These are phyloP conservation scores for Clitopilus passeckerianus DNA, from an alignment of 768 basidiomycete genomes.

Conservation along the genomic window DNA sequence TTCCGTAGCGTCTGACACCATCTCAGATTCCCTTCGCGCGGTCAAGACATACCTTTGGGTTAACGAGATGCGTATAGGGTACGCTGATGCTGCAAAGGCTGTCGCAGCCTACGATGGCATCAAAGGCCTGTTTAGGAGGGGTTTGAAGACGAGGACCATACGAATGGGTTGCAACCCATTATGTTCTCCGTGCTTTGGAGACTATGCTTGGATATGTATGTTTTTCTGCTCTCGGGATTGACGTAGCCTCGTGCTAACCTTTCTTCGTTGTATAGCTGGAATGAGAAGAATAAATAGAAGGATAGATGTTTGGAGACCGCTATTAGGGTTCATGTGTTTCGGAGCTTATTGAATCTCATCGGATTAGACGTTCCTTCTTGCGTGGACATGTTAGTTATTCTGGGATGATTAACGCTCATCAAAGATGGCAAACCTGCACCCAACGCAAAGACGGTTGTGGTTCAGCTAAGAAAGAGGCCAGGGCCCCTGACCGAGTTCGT, in stretches of 20 bases:
- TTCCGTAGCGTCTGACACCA: constrained; percentile 78
- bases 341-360: too few relatives aligned
- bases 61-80: constrained; percentile 74
- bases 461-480: too few relatives aligned
- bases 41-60: constrained; percentile 96
- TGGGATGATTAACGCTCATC: too few relatives aligned
- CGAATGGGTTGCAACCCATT: constrained; percentile 88
- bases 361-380: too few relatives aligned
- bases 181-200: constrained; percentile 93
- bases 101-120: constrained; percentile 76
- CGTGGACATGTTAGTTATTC: too few relatives aligned
- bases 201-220: constrained; percentile 84
- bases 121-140: constrained; percentile 81
- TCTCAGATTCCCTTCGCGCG: constrained; percentile 86
- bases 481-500: too few relatives aligned
- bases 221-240: constrained; percentile 10
- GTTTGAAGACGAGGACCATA: constrained; percentile 85
- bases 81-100: constrained; percentile 69
- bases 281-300: constrained; percentile 10
- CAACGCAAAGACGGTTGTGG: too few relatives aligned
- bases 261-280: constrained; percentile 3
- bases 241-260: background rate
- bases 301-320: background rate
- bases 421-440: too few relatives aligned
- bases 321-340: background rate